These are phyloP conservation scores for Malus asiatica DNA, from an alignment of 306 rosid genomes.

Conservation along the genomic window DNA sequence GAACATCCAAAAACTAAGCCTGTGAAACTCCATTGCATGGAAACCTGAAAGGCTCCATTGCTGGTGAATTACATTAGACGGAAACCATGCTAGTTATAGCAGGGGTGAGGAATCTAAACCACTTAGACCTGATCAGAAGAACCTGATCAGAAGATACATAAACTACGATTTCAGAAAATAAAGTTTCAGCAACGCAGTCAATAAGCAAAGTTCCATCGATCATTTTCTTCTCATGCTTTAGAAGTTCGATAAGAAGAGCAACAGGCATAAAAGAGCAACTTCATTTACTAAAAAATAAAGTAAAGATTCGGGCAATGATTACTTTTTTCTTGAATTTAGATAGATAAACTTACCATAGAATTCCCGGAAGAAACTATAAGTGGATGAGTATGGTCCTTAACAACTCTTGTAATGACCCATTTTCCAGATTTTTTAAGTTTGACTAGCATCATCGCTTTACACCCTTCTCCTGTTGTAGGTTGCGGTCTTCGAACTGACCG, in stretches of 20 bases:
- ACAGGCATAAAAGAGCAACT: background rate
- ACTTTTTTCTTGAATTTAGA: background rate
- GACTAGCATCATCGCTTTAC: constrained; percentile 37
- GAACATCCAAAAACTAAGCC: background rate
- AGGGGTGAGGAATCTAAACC: background rate
- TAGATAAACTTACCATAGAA: background rate
- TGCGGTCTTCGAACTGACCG: constrained; percentile 19
- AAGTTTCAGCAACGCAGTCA: background rate
- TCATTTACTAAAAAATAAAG: background rate
- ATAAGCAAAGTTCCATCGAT: background rate
- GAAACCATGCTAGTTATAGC: background rate
- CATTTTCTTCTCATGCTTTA: background rate
- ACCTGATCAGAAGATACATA: background rate
- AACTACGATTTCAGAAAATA: background rate
- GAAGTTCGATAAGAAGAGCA: background rate
- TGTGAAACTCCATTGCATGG: background rate
- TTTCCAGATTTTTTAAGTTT: constrained; percentile 30
- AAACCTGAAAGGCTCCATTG: background rate
- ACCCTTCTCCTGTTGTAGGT: constrained; percentile 35
- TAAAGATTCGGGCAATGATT: background rate
- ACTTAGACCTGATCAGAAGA: background rate
- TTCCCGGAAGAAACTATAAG: background rate
- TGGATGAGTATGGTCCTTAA: constrained; percentile 18
- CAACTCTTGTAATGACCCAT: constrained; percentile 35
- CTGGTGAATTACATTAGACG: background rate